phyloP scores from a whole-genome alignment of 768 basidiomycete genomes.

The Mycena albidolilacea region DNA sequence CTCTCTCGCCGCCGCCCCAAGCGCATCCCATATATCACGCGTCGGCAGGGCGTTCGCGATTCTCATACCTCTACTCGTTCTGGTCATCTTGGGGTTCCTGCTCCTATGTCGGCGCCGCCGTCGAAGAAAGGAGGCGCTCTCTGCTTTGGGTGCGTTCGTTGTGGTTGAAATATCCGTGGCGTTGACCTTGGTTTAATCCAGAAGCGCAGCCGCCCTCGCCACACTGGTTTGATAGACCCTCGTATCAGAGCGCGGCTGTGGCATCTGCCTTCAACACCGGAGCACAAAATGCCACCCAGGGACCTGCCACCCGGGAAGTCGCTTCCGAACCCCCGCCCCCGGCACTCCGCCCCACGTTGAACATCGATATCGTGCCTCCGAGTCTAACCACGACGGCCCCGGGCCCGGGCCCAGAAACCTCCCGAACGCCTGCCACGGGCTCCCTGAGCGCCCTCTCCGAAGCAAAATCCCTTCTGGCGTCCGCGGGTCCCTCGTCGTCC shows the following conservation, averaged over 20 bases:
- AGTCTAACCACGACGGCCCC: not conserved
- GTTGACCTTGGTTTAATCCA: not conserved
- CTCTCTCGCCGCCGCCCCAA: not conserved
- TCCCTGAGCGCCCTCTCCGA: not conserved
- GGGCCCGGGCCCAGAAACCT: not conserved
- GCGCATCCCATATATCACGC: not conserved
- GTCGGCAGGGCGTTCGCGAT: slow-evolving; percentile 7
- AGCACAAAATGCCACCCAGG: too few species aligned
- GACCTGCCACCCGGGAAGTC: not conserved
- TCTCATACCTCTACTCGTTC: slow-evolving; percentile 8
- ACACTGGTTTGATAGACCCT: slow-evolving; percentile 12
- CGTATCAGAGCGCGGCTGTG: not conserved
- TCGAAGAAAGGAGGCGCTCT: not conserved
- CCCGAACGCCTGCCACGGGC: not conserved
- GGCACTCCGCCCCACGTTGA: slow-evolving; percentile 5
- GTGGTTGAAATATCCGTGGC: too few species aligned
- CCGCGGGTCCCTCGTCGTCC: not conserved
- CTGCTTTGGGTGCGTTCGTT: slow-evolving; percentile 5
- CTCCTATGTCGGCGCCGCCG: not conserved
- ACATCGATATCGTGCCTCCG: not conserved
- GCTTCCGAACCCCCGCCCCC: not conserved
- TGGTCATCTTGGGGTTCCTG: slow-evolving; percentile 4
- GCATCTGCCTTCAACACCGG: too few species aligned
- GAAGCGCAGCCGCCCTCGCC: slow-evolving; percentile 9
- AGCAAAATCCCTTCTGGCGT: not conserved